Percentiles rank a stretch among this genome's conserved stretches.
phyloP scores from a whole-genome alignment of 2,329 filamentous ascomycete genomes.

The Paradendryphiella salina region DNA sequence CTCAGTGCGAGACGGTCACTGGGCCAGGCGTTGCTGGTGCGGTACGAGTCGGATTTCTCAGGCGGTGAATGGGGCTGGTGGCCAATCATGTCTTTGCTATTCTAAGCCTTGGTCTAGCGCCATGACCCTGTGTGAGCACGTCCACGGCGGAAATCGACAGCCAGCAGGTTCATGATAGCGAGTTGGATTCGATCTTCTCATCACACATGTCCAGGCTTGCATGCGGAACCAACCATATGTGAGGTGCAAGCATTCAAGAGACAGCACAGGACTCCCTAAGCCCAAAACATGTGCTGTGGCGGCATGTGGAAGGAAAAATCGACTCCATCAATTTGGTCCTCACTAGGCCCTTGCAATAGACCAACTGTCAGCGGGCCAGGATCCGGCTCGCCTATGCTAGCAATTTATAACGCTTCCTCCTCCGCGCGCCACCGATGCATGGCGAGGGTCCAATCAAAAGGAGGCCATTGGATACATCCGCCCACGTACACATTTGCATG shows the following conservation, averaged over 20 bases:
- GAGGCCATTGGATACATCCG: neutral
- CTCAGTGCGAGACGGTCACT: slow-evolving; percentile 19
- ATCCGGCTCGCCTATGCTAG: slow-evolving; percentile 27
- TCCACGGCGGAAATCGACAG: slow-evolving; percentile 9
- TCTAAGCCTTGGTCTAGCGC: slow-evolving; percentile 30
- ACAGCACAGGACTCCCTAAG: neutral
- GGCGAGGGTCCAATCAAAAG: slow-evolving; percentile 4
- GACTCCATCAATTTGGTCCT: slow-evolving; percentile 8
- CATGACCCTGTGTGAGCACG: slow-evolving; percentile 8
- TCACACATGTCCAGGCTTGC: neutral
- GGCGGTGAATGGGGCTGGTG: slow-evolving; percentile 24
- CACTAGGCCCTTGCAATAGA: slow-evolving; percentile 13
- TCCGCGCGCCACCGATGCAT: slow-evolving; percentile 12
- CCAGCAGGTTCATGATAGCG: neutral
- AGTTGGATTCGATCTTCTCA: neutral
- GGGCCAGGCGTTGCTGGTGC: slow-evolving; percentile 23
- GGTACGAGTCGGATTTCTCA: slow-evolving; percentile 15
- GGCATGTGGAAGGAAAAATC: slow-evolving; percentile 15
- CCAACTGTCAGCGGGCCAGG: slow-evolving; percentile 19
- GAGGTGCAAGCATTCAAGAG: neutral
- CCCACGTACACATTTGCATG: neutral
- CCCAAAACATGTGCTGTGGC: slow-evolving; percentile 13
- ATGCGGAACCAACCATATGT: slow-evolving; percentile 4
- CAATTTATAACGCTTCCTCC: slow-evolving; percentile 15
- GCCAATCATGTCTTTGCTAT: slow-evolving; percentile 29